Evolutionary conservation across 257 asterid species (phyloP), one percentile per base, ranked within the genome.

Genomic region (Solanum chmielewskii): DNA sequence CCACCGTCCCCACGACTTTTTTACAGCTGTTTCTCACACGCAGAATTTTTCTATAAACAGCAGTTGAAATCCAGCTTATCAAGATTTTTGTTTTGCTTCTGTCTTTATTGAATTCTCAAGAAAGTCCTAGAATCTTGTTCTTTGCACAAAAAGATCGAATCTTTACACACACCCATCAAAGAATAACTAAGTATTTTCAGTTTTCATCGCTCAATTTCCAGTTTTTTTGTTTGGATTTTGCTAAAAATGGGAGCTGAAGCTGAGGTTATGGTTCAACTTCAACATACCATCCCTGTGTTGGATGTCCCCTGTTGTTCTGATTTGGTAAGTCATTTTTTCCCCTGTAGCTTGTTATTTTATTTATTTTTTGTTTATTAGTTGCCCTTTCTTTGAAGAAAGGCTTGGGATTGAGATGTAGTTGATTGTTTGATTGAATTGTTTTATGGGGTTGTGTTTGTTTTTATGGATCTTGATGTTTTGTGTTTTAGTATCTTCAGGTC

Each of bases 221-320:
- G 45, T 71, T 33, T 71, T 33, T 29, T 31, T 70, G 18, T 73
- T 70, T 71, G 0, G 42, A 16, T 16, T 41, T 41, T 44, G 66
- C 16, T 73, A 42, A 84, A 52, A 84, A 94, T 93, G 96, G 95
- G 93, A 92, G 98, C 95, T 66, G 98, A 93, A 87, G 89, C 93
- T 59, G 94, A 92, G 91, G 91, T 95, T 39, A 90, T 91, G 69
- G 90, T 93, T 83, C 93, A 88, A 83, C 88, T 93, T 83, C 93
- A 89, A 83, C 87, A 89, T 56, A 92, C 74, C 90, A 88, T 94
- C 88, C 92, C 94, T 64, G 88, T 91, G 6, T 82, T 94, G 96
- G 96, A 93, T 92, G 90, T 91, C 23, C 92, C 95, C 18, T 86
- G 90, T 20, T 86, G 91, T 90, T 86, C 97, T 83, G 87, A 89